phyloP scores from a whole-genome alignment of 2,329 filamentous ascomycete genomes.

The Blastomyces percursus region DNA sequence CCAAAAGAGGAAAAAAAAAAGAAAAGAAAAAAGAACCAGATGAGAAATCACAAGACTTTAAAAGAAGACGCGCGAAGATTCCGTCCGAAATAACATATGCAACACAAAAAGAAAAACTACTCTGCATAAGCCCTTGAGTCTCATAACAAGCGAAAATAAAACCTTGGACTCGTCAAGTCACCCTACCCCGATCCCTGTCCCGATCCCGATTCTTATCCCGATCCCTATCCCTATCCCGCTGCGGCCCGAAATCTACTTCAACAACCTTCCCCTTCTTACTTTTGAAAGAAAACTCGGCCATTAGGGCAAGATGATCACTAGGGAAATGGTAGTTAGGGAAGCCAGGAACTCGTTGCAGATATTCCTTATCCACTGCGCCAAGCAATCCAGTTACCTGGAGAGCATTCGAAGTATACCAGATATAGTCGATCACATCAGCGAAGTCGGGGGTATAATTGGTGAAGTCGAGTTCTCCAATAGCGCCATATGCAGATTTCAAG shows the following conservation, averaged over 20 bases:
- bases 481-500: slow-evolving; percentile 77
- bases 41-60: slow-evolving; percentile 12
- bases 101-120: slow-evolving; percentile 20
- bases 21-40: slow-evolving; percentile 6
- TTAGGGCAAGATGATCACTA: slow-evolving; percentile 80
- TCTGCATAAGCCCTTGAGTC: slow-evolving; percentile 29
- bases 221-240: slow-evolving; percentile 22
- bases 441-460: slow-evolving; percentile 98
- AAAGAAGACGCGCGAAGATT: slow-evolving; percentile 28
- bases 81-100: slow-evolving; percentile 31
- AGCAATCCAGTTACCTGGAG: slow-evolving; percentile 74
- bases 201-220: slow-evolving; percentile 18
- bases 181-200: background rate
- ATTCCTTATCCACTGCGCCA: slow-evolving; percentile 74
- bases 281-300: slow-evolving; percentile 84
- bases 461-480: slow-evolving; percentile 76
- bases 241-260: slow-evolving; percentile 52
- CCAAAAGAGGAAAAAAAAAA: slow-evolving; percentile 4
- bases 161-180: slow-evolving; percentile 20
- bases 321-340: slow-evolving; percentile 95
- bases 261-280: slow-evolving; percentile 65
- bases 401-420: slow-evolving; percentile 92
- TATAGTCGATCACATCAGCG: slow-evolving; percentile 84
- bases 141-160: slow-evolving; percentile 30
- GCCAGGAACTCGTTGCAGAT: slow-evolving; percentile 75